These are phyloP conservation scores for Candida hispaniensis DNA, from an alignment of 805 yeast species.

Conservation along the genomic window DNA sequence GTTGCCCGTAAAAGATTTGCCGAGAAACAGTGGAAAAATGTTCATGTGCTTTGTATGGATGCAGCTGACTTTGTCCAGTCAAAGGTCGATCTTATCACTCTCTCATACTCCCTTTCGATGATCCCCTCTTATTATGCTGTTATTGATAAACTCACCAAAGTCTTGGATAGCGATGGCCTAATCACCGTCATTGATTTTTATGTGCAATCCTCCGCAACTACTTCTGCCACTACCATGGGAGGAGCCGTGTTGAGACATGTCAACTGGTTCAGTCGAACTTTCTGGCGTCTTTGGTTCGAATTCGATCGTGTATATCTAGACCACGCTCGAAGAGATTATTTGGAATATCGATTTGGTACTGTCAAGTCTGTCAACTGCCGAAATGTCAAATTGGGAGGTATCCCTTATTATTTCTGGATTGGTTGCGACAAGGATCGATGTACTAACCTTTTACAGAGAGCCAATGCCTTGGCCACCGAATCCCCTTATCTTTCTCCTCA, in stretches of 20 bases:
- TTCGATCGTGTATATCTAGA: slow-evolving; percentile 71
- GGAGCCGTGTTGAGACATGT: slow-evolving; percentile 61
- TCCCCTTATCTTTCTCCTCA: slow-evolving; percentile 70
- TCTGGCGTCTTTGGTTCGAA: slow-evolving; percentile 85
- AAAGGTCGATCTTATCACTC: slow-evolving; percentile 51
- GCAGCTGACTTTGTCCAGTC: slow-evolving; percentile 55
- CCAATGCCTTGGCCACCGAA: slow-evolving; percentile 68
- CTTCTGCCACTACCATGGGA: slow-evolving; percentile 64
- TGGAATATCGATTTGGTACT: slow-evolving; percentile 76
- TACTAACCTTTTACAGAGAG: slow-evolving; percentile 39
- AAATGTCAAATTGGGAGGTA: slow-evolving; percentile 56
- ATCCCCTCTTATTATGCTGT: slow-evolving; percentile 75
- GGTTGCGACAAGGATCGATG: slow-evolving; percentile 54
- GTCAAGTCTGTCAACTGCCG: slow-evolving; percentile 59
- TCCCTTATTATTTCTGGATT: slow-evolving; percentile 76
- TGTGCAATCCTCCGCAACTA: slow-evolving; percentile 54
- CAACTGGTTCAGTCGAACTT: slow-evolving; percentile 67
- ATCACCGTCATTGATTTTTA: slow-evolving; percentile 72
- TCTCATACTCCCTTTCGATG: slow-evolving; percentile 76
- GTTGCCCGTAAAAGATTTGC: slow-evolving; percentile 53
- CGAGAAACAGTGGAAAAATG: slow-evolving; percentile 43
- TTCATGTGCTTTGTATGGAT: slow-evolving; percentile 59
- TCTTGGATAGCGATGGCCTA: slow-evolving; percentile 47
- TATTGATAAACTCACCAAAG: slow-evolving; percentile 50
- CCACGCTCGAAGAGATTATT: slow-evolving; percentile 69